These are phyloP conservation scores for Ustilago cynodontis DNA, from an alignment of 1,284 basidiomycete species.

Conservation along the genomic window DNA sequence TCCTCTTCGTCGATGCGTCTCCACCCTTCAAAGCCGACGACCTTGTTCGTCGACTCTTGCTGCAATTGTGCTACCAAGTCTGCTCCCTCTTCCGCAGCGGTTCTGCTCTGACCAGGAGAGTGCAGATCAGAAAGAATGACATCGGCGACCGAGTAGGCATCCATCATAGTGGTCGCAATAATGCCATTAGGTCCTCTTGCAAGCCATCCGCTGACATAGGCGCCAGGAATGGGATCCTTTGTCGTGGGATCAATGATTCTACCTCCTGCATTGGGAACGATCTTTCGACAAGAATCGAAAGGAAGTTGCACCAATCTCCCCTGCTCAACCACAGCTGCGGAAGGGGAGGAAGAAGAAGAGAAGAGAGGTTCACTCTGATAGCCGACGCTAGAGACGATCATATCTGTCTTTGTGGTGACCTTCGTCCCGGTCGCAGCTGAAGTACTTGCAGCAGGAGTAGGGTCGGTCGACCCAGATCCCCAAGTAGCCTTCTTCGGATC, in stretches of 20 bases:
- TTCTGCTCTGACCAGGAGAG: neutral
- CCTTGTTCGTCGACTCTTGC: slow-evolving; percentile 40
- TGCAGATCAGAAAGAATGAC: slow-evolving; percentile 76
- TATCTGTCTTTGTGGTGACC: slow-evolving; percentile 76
- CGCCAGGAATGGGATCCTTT: slow-evolving; percentile 72
- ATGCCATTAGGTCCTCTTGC: slow-evolving; percentile 92
- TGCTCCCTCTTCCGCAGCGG: slow-evolving; percentile 2
- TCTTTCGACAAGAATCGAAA: slow-evolving; percentile 27
- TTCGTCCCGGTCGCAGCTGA: slow-evolving; percentile 74
- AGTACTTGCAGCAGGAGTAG: slow-evolving; percentile 15
- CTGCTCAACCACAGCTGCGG: slow-evolving; percentile 1
- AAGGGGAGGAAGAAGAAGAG: neutral
- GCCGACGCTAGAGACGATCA: slow-evolving; percentile 89
- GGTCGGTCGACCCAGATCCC: slow-evolving; percentile 16
- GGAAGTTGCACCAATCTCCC: slow-evolving; percentile 29
- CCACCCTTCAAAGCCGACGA: slow-evolving; percentile 80
- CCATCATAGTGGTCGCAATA: slow-evolving; percentile 91
- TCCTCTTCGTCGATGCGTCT: slow-evolving; percentile 79
- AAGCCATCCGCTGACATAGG: slow-evolving; percentile 96
- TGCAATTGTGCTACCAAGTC: slow-evolving; percentile 26
- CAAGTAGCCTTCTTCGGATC: slow-evolving; percentile 40
- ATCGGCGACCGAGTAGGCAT: slow-evolving; percentile 85
- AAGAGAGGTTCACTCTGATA: slow-evolving; percentile 79
- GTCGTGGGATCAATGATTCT: slow-evolving; percentile 61
- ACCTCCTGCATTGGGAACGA: slow-evolving; percentile 63